phyloP scores from a whole-genome alignment of 495 filamentous ascomycete genomes.

The Amniculicola lignicola region DNA sequence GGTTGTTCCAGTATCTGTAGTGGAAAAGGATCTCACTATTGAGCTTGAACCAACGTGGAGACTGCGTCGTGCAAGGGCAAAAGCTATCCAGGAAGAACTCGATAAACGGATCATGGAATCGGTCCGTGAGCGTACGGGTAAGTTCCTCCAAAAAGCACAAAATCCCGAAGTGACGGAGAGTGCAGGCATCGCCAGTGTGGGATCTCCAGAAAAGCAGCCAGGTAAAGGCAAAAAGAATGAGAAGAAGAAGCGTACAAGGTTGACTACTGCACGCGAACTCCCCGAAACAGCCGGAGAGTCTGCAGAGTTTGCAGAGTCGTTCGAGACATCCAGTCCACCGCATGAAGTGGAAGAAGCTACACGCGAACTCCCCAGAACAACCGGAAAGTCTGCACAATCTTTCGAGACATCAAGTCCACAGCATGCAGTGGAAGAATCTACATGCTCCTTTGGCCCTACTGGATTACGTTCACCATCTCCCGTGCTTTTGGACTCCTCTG shows the following conservation, averaged over 20 bases:
- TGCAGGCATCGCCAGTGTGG: not conserved
- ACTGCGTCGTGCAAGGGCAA: not conserved
- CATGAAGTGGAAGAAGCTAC: too few relatives aligned
- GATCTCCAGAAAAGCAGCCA: not conserved
- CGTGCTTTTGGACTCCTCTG: not conserved
- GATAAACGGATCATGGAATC: conserved; percentile 3
- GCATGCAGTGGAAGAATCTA: too few relatives aligned
- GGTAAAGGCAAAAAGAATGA: not conserved
- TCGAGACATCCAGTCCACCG: too few relatives aligned
- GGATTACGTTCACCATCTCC: too few relatives aligned
- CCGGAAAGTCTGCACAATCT: too few relatives aligned
- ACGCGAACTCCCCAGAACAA: too few relatives aligned
- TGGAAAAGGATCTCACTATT: conserved; percentile 1
- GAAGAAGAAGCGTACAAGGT: conserved; percentile 4
- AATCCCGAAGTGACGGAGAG: not conserved
- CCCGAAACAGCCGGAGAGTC: too few relatives aligned
- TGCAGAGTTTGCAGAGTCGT: too few relatives aligned
- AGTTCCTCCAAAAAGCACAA: not conserved
- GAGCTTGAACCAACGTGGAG: not conserved
- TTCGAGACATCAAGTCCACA: too few relatives aligned
- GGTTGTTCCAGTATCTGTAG: not conserved
- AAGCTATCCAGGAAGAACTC: not conserved
- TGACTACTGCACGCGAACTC: too few relatives aligned
- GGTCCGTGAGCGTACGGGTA: not conserved
- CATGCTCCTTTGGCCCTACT: too few relatives aligned